These are phyloP conservation scores for Sicyos edulis DNA, from an alignment of 306 rosid genomes.

Conservation along the genomic window DNA sequence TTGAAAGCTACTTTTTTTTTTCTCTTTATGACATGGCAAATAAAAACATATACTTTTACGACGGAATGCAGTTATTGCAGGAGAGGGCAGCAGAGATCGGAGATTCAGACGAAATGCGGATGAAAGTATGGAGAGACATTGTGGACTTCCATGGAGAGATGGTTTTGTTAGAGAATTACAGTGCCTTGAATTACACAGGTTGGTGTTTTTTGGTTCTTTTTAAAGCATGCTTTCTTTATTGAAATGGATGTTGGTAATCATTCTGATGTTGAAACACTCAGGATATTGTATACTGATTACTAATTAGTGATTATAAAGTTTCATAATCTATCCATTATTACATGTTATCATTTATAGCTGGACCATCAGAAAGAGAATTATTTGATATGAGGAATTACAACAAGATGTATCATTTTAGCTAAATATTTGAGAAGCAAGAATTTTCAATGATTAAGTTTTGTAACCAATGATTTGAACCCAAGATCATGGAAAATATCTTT, in stretches of 20 bases:
- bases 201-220: conserved; percentile 22
- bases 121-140: conserved; percentile 55
- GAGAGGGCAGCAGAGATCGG: conserved; percentile 46
- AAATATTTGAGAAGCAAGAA: neutral
- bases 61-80: conserved; percentile 54
- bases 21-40: neutral
- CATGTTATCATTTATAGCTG: neutral
- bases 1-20: neutral
- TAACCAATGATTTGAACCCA: neutral
- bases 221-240: conserved; percentile 19
- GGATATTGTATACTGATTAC: neutral
- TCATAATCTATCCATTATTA: neutral
- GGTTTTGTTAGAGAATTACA: conserved; percentile 84
- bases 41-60: neutral
- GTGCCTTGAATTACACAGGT: conserved; percentile 85
- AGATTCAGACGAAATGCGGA: conserved; percentile 53
- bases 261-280: neutral
- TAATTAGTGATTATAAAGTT: neutral
- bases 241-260: neutral
- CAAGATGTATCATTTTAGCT: neutral
- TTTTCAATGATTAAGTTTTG: neutral
- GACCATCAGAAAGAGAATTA: neutral
- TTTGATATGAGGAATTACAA: neutral
- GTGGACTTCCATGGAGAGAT: conserved; percentile 94
- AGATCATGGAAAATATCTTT: neutral